These are phyloP conservation scores for Rhizoclosmatium globosum DNA, from an alignment of 192 early-diverging fungal genomes.

Conservation along the genomic window DNA sequence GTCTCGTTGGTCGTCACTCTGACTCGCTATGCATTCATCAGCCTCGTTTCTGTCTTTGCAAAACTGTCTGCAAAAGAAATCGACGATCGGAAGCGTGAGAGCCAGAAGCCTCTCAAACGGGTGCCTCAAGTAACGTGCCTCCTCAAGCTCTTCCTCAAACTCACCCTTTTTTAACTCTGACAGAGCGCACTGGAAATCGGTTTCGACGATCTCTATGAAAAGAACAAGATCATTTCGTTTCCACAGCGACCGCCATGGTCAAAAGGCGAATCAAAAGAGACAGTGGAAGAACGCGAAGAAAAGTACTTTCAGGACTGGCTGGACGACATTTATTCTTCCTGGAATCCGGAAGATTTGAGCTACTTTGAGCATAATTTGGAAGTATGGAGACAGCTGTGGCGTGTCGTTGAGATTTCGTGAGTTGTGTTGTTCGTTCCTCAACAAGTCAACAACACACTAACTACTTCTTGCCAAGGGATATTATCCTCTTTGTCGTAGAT, in stretches of 20 bases:
- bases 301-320: constrained; percentile 79
- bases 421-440: constrained; percentile 18
- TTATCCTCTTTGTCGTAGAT: constrained; percentile 89
- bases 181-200: constrained; percentile 71
- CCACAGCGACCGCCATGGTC: constrained; percentile 85
- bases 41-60: constrained; percentile 82
- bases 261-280: constrained; percentile 71
- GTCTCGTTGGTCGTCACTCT: not conserved
- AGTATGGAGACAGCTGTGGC: constrained; percentile 80
- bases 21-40: constrained; percentile 26
- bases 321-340: constrained; percentile 57
- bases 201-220: constrained; percentile 67
- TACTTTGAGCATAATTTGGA: constrained; percentile 85
- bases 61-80: constrained; percentile 74
- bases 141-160: not conserved
- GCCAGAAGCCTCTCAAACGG: constrained; percentile 77
- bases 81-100: constrained; percentile 65
- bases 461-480: constrained; percentile 72
- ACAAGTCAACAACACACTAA: constrained; percentile 76
- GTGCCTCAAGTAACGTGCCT: constrained; percentile 57
- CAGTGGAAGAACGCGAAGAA: constrained; percentile 73
- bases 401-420: constrained; percentile 54
- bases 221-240: constrained; percentile 71
- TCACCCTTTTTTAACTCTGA: not conserved
- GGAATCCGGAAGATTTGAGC: constrained; percentile 57